These are phyloP conservation scores for Coniochaeta hoffmannii DNA, from an alignment of 2,329 filamentous ascomycete species.

Conservation along the genomic window DNA sequence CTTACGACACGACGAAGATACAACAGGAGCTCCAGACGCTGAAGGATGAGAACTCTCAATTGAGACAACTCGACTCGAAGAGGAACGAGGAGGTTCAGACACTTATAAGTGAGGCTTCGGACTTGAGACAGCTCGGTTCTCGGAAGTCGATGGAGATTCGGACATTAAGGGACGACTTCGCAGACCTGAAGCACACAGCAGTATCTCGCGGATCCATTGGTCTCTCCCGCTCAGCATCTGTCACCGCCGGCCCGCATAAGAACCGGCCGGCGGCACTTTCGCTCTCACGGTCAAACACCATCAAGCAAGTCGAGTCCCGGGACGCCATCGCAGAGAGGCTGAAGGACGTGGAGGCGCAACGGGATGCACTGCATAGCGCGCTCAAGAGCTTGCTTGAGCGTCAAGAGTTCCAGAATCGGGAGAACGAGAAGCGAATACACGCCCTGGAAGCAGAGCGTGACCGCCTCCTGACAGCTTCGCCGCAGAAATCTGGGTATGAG, in stretches of 20 bases:
- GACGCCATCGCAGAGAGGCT: slow-evolving; percentile 70
- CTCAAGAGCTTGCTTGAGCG: slow-evolving; percentile 79
- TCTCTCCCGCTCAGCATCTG: slow-evolving; percentile 59
- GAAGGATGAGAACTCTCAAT: slow-evolving; percentile 29
- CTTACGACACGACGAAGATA: slow-evolving; percentile 76
- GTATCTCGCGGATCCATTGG: slow-evolving; percentile 29
- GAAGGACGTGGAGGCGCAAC: slow-evolving; percentile 88
- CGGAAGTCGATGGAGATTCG: slow-evolving; percentile 4
- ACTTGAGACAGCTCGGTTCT: background rate
- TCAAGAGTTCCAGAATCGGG: slow-evolving; percentile 75
- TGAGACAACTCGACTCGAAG: slow-evolving; percentile 12
- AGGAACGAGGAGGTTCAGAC: background rate
- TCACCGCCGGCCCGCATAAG: slow-evolving; percentile 46
- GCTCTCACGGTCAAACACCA: slow-evolving; percentile 47
- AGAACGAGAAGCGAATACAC: slow-evolving; percentile 74
- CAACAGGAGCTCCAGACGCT: slow-evolving; percentile 76
- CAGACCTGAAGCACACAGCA: background rate
- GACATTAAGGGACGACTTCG: background rate
- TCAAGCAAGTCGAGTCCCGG: slow-evolving; percentile 51
- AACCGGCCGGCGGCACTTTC: slow-evolving; percentile 20
- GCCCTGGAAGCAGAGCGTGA: slow-evolving; percentile 73
- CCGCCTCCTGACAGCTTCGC: slow-evolving; percentile 59
- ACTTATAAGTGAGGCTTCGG: slow-evolving; percentile 6
- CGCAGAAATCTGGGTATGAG: slow-evolving; percentile 72
- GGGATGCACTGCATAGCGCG: slow-evolving; percentile 84